Percentiles rank a stretch among this genome's conserved stretches.
phyloP scores from a whole-genome alignment of 345 rosid genomes.

The Barbarea vulgaris region DNA sequence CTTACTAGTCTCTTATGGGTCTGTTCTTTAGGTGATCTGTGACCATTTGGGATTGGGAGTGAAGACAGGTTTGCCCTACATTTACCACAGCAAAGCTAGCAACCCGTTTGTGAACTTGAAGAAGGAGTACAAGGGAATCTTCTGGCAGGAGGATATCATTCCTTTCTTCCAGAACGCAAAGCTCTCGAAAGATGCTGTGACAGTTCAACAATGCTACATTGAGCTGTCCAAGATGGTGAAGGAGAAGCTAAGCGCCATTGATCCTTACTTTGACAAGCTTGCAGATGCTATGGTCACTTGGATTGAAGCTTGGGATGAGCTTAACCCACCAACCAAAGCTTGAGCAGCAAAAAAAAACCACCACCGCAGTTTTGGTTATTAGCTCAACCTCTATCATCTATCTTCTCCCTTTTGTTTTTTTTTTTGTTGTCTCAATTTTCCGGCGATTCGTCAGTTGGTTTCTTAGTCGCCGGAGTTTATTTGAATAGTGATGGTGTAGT shows the following conservation, averaged over 20 bases:
- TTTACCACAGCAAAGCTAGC: constrained; percentile 96
- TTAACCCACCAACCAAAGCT: constrained; percentile 58
- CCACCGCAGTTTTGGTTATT: constrained; percentile 45
- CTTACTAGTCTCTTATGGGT: background rate
- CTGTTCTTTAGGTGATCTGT: constrained; percentile 61
- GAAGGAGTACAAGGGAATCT: constrained; percentile 92
- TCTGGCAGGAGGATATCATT: constrained; percentile 95
- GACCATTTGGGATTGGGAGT: constrained; percentile 87
- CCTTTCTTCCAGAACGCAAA: constrained; percentile 78
- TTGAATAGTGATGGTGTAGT: constrained; percentile 40
- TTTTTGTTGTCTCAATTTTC: constrained; percentile 4
- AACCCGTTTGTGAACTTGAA: constrained; percentile 87
- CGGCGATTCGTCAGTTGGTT: constrained; percentile 35
- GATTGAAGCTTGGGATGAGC: constrained; percentile 94
- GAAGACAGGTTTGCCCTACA: constrained; percentile 89
- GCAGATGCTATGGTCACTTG: constrained; percentile 91
- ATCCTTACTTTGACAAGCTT: constrained; percentile 79
- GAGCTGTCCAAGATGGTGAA: constrained; percentile 80
- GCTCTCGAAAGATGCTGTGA: constrained; percentile 82
- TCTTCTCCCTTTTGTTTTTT: constrained; percentile 22
- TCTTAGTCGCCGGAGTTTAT: constrained; percentile 29
- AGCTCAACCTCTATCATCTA: constrained; percentile 40
- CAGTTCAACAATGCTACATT: constrained; percentile 82
- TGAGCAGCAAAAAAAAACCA: constrained; percentile 37
- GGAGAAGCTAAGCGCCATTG: constrained; percentile 68